Percentiles rank a stretch among this genome's conserved stretches.
phyloP scores from a whole-genome alignment of 139 green algal genomes.

The Trebouxia sp. region DNA sequence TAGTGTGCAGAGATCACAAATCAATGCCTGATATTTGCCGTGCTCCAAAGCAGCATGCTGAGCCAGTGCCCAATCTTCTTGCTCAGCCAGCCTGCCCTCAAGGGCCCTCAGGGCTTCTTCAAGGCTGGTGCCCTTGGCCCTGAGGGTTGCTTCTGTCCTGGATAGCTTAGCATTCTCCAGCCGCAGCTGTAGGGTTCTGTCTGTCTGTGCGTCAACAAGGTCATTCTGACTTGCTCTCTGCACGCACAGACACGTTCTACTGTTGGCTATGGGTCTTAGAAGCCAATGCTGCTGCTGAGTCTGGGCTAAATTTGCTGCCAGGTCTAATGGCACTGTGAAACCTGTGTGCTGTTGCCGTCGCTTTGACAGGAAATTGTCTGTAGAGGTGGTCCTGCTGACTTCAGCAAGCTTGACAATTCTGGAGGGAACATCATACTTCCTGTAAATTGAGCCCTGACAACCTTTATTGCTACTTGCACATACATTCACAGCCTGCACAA shows the following conservation, averaged over 20 bases:
- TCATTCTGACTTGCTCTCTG: background rate
- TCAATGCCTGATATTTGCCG: background rate
- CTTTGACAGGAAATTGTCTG: background rate
- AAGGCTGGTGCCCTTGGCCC: slow-evolving; percentile 43
- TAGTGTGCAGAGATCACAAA: no score
- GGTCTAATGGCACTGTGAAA: background rate
- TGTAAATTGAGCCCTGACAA: no score
- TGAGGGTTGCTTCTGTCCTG: slow-evolving; percentile 55
- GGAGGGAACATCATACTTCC: no score
- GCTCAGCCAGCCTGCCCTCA: slow-evolving; percentile 60
- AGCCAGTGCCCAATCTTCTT: slow-evolving; percentile 46
- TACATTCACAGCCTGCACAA: background rate
- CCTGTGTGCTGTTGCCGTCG: background rate
- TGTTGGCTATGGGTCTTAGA: background rate
- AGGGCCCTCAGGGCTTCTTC: slow-evolving; percentile 66
- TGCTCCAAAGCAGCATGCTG: slow-evolving; percentile 23
- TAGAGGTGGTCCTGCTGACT: no score
- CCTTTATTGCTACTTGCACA: background rate
- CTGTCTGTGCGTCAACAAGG: background rate
- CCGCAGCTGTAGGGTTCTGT: slow-evolving; percentile 42
- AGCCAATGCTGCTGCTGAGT: background rate
- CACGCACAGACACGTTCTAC: background rate
- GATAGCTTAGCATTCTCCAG: slow-evolving; percentile 48
- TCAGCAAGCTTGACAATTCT: no score
- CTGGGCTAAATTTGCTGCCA: background rate